Evolutionary conservation across 208 protist genomes (phyloP).

Genomic region (Acanthamoeba sp.): DNA sequence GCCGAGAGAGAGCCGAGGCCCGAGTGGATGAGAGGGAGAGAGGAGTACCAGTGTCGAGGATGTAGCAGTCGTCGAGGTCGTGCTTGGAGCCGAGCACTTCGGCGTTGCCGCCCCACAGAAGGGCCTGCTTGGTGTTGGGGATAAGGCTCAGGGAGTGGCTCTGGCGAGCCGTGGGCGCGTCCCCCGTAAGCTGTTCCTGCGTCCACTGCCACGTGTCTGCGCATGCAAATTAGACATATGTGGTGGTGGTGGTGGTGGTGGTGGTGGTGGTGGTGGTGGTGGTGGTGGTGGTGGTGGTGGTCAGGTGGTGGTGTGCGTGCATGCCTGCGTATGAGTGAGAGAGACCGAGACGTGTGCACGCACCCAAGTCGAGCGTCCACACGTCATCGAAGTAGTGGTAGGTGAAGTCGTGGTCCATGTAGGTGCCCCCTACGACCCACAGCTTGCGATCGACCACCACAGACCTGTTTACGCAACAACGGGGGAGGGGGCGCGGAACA

Average conservation of each 20-base stretch:
- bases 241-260: too few relatives aligned
- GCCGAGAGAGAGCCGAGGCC: neutral
- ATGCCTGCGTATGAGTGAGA: too few relatives aligned
- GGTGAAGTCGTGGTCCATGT: neutral
- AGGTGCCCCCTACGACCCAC: neutral
- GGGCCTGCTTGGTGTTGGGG: neutral
- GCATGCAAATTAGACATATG: too few relatives aligned
- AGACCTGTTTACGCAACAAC: too few relatives aligned
- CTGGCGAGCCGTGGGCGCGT: neutral
- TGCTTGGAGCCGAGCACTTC: conserved; percentile 18
- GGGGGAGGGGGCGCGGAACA: too few relatives aligned
- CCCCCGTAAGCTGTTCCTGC: neutral
- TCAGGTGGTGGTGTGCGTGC: too few relatives aligned
- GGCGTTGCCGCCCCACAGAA: conserved; percentile 4
- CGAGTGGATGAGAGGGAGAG: neutral
- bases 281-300: too few relatives aligned
- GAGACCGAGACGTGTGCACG: neutral
- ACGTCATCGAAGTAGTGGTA: conserved; percentile 37
- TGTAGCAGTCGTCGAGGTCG: conserved; percentile 24
- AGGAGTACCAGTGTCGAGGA: neutral
- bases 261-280: too few relatives aligned
- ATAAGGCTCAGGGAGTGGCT: neutral
- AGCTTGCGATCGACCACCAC: neutral
- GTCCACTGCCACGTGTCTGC: neutral
- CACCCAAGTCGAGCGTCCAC: conserved; percentile 19